These are phyloP conservation scores for Aspergillus spinulosporus DNA, from an alignment of 2,329 filamentous ascomycete genomes.

Conservation along the genomic window DNA sequence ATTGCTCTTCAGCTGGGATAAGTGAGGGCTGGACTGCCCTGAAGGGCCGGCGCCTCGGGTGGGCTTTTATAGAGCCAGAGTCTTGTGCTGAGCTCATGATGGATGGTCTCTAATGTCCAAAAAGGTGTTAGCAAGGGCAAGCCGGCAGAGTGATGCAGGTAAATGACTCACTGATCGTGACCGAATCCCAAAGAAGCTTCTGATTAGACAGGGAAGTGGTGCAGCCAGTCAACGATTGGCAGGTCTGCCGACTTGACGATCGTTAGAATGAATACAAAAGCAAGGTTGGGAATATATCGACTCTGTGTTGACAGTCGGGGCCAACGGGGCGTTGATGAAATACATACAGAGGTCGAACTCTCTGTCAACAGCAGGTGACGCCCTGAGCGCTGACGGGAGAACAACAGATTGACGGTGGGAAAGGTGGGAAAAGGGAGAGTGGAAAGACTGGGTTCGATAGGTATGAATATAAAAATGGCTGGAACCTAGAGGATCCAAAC, in stretches of 20 bases:
- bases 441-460: conserved; percentile 2
- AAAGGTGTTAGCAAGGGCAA: conserved; percentile 11
- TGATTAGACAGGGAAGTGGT: conserved; percentile 2
- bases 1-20: conserved; percentile 25
- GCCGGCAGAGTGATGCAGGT: conserved; percentile 3
- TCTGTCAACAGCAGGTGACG: background rate
- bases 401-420: background rate
- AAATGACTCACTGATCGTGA: conserved; percentile 14
- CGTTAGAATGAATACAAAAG: conserved; percentile 4
- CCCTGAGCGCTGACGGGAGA: background rate
- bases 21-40: conserved; percentile 32
- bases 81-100: conserved; percentile 17
- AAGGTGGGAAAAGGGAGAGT: background rate
- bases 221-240: conserved; percentile 5
- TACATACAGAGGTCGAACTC: background rate
- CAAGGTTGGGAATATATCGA: background rate
- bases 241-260: conserved; percentile 3
- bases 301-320: background rate
- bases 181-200: conserved; percentile 15
- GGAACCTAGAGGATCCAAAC: conserved; percentile 13
- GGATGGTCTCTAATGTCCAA: conserved; percentile 8
- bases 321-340: background rate
- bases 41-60: conserved; percentile 35
- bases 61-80: conserved; percentile 16
- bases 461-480: conserved; percentile 9